These are phyloP conservation scores for Candida labiduridarum DNA, from an alignment of 1,139 yeast genomes.

Conservation along the genomic window DNA sequence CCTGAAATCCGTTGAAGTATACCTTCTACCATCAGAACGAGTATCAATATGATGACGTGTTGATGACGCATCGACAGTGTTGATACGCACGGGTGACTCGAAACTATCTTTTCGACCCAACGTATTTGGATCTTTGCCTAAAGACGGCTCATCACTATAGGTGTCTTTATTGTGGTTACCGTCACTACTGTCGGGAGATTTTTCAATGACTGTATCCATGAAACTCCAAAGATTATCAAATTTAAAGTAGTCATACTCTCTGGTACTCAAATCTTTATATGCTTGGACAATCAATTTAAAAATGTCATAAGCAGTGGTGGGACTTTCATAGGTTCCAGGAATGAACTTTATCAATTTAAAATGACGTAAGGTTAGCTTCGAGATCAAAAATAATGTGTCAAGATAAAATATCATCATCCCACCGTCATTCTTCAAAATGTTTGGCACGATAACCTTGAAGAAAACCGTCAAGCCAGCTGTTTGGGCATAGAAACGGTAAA, in stretches of 20 bases:
- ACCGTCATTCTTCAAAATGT: constrained; percentile 43
- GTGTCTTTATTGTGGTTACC: neutral
- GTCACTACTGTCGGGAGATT: constrained; percentile 9
- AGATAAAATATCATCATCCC: constrained; percentile 43
- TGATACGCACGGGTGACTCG: constrained; percentile 41
- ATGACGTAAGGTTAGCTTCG: constrained; percentile 38
- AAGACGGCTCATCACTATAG: neutral
- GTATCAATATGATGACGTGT: constrained; percentile 14
- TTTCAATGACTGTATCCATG: constrained; percentile 34
- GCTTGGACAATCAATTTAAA: constrained; percentile 36
- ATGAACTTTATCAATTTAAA: constrained; percentile 40
- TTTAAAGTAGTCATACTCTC: constrained; percentile 37
- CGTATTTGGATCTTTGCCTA: constrained; percentile 1
- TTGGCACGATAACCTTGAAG: constrained; percentile 40
- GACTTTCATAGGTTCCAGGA: constrained; percentile 30
- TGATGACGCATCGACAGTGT: constrained; percentile 14
- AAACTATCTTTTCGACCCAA: constrained; percentile 28
- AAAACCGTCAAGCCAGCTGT: constrained; percentile 45
- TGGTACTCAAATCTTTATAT: constrained; percentile 36
- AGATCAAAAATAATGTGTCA: constrained; percentile 42
- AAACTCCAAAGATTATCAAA: constrained; percentile 42
- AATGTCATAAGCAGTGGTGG: constrained; percentile 36
- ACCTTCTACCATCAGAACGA: constrained; percentile 12
- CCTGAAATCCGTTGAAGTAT: constrained; percentile 29
- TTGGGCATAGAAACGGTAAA: constrained; percentile 35